Evolutionary conservation across 1,284 basidiomycete genomes (phyloP), one percentile per base, ranked within the genome.

Genomic region (Pseudomicrostroma phylloplanum): DNA sequence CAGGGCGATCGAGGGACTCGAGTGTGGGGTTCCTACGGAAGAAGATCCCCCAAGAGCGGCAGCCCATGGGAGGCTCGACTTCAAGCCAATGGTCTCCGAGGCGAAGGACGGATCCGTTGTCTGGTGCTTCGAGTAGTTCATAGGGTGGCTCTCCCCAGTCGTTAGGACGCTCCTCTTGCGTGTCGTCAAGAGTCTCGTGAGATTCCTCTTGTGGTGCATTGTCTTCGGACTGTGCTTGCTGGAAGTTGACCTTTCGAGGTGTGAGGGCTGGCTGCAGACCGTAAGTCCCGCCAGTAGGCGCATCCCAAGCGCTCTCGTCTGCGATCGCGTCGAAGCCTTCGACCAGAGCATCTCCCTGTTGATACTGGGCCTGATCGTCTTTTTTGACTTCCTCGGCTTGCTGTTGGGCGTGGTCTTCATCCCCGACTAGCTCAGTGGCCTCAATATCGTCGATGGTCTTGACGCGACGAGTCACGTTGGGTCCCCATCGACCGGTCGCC

Each of bases 211-310:
- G 96, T 76, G 88, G 92, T 59, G 85, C 83, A 55, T 88, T 87
- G 73, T 98, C 97, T 81, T 96, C 94, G 80, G 87, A 85, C 60
- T 88, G 86, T 69, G 98, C 87, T 86, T 92, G 91, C 81, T 96
- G 93, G 80, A 92, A 90, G 84, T 97, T 94, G 70, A 98, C 88
- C 80, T 92, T 92, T 92, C 92, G 98, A 39, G 91, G 94, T 57
- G 98, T 85, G 68, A 87, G 86, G 60, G 94, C 94, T 70, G 98
- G 91, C 79, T 93, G 98, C 74, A 97, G 85, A 58, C 87, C 88
- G 78, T 85, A 88, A 55, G 84, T 85, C 67, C 85, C 84, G 67
- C 85, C 85, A 23, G 79, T 36, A 3, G 30, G 30, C 30, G 30
- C 30, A 9, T 36, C 30, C 30, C 30, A 36, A 36, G 4, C 30